Conservation (phyloP, 495 filamentous ascomycete genomes). For the Xylona heveae region DNA sequence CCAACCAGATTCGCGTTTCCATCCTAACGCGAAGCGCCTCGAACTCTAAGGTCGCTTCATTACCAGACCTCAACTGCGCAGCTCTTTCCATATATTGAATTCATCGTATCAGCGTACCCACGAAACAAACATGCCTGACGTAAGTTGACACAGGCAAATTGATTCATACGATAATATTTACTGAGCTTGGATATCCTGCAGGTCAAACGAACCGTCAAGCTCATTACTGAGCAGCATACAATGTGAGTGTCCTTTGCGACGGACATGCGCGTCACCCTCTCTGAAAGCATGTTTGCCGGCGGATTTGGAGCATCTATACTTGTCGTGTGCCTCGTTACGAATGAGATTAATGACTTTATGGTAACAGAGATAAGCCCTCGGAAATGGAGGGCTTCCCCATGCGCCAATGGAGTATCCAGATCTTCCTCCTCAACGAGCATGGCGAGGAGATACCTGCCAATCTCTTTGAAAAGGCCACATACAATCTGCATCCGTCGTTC, state of each 20-base stretch:
- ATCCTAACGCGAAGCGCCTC: too few relatives aligned
- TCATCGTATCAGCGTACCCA: too few relatives aligned
- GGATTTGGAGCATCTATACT: constrained; percentile 4
- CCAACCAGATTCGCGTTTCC: too few relatives aligned
- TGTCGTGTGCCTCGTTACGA: constrained; percentile 9
- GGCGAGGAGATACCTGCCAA: constrained; percentile 47
- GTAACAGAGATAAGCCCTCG: constrained; percentile 39
- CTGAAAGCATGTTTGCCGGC: constrained; percentile 4
- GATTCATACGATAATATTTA: too few relatives aligned
- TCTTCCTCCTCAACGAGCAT: constrained; percentile 35
- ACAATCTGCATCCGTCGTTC: constrained; percentile 87
- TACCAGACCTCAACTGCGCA: too few relatives aligned
- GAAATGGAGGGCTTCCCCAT: constrained; percentile 77
- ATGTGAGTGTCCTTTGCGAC: constrained; percentile 36
- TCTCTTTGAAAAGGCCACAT: constrained; percentile 77
- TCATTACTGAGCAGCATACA: constrained; percentile 76
- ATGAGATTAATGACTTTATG: too few relatives aligned
- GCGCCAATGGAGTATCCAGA: constrained; percentile 45
- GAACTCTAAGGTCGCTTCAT: too few relatives aligned
- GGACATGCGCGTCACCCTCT: too few relatives aligned
- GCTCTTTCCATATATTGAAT: too few relatives aligned
- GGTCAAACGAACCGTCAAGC: constrained; percentile 75
- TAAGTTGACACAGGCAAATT: too few relatives aligned
- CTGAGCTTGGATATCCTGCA: constrained; percentile 13
- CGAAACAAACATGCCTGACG: too few relatives aligned